These are phyloP conservation scores for Chalara sp. DNA, from an alignment of 2,329 filamentous ascomycete genomes.

Conservation along the genomic window DNA sequence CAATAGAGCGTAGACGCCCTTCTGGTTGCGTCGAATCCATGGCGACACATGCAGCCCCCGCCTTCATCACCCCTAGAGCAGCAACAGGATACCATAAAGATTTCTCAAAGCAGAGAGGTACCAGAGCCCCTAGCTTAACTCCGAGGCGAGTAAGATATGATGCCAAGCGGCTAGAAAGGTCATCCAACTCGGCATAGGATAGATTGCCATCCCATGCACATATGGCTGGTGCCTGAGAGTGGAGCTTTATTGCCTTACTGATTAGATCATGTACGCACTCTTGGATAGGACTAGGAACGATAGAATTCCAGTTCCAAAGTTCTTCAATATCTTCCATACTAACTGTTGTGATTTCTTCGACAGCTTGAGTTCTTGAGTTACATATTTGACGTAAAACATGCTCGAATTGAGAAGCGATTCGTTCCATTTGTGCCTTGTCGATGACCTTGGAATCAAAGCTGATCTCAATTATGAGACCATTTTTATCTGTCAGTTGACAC, in stretches of 20 bases:
- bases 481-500: neutral
- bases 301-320: conserved; percentile 11
- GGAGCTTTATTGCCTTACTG: neutral
- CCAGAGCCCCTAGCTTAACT: conserved; percentile 10
- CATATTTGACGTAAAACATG: conserved; percentile 2
- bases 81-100: conserved; percentile 19
- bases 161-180: conserved; percentile 14
- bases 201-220: conserved; percentile 22
- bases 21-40: conserved; percentile 22
- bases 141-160: conserved; percentile 10
- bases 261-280: conserved; percentile 16
- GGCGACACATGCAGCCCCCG: conserved; percentile 22
- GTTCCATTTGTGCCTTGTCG: neutral
- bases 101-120: conserved; percentile 24
- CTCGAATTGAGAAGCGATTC: conserved; percentile 1
- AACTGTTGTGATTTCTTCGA: neutral
- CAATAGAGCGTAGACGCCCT: conserved; percentile 8
- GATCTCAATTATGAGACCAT: neutral
- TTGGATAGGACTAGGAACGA: neutral
- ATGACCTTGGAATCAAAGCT: neutral
- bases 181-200: conserved; percentile 18
- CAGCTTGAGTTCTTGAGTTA: neutral
- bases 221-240: conserved; percentile 16
- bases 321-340: conserved; percentile 1
- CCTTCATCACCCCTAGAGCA: conserved; percentile 18